Percentiles rank a stretch among this genome's conserved stretches.
phyloP scores from a whole-genome alignment of 1,284 basidiomycete species.

The Apiotrichum domesticum region DNA sequence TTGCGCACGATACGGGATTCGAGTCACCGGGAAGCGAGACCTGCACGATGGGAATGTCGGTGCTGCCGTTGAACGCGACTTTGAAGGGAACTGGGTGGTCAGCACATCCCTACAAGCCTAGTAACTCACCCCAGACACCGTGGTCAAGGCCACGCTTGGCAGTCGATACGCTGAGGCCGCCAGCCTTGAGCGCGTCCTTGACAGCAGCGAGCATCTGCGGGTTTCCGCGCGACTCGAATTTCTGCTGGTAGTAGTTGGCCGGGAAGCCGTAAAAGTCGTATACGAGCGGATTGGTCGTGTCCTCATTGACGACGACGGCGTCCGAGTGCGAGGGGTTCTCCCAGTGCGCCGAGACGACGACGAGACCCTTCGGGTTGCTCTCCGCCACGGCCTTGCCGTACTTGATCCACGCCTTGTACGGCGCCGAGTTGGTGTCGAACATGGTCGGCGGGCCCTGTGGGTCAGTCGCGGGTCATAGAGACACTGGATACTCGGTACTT shows the following conservation, averaged over 20 bases:
- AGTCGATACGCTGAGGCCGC: conserved; percentile 25
- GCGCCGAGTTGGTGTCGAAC: conserved; percentile 40
- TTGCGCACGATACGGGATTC: conserved; percentile 34
- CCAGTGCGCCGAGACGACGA: conserved; percentile 51
- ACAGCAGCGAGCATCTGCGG: conserved; percentile 27
- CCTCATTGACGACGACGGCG: conserved; percentile 40
- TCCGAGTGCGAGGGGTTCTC: conserved; percentile 31
- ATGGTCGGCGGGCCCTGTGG: conserved; percentile 47
- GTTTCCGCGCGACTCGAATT: conserved; percentile 31
- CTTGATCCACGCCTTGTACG: conserved; percentile 47
- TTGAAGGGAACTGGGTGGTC: conserved; percentile 48
- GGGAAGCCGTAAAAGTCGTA: conserved; percentile 52
- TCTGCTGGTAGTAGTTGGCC: conserved; percentile 44
- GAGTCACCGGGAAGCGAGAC: conserved; percentile 46
- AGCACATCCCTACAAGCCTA: conserved; percentile 36
- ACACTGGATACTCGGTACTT: neutral
- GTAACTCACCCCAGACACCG: conserved; percentile 46
- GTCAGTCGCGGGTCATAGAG: neutral
- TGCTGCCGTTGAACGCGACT: conserved; percentile 42
- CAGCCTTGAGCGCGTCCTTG: conserved; percentile 27
- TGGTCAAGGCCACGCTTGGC: conserved; percentile 48
- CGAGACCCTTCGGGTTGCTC: conserved; percentile 41
- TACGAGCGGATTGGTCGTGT: conserved; percentile 42
- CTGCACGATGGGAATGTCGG: conserved; percentile 45
- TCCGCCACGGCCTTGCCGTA: conserved; percentile 37